These are phyloP conservation scores for Trametes sanguinea DNA, from an alignment of 768 basidiomycete genomes.

Conservation along the genomic window DNA sequence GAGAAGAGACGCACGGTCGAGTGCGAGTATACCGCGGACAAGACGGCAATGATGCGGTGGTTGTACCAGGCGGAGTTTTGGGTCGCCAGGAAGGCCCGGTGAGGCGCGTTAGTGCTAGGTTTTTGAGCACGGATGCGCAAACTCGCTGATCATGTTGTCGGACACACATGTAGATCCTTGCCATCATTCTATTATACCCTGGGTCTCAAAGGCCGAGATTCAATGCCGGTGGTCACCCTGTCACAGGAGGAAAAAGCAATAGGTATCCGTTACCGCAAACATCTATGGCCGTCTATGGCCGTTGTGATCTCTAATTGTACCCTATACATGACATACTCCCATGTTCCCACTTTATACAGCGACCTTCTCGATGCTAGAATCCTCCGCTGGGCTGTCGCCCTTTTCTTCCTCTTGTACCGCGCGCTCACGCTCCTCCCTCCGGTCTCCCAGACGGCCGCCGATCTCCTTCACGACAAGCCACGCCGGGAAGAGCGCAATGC, in stretches of 20 bases:
- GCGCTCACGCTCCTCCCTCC: slow-evolving; percentile 10
- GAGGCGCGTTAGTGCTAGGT: neutral
- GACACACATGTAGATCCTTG: too few species aligned
- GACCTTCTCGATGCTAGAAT: slow-evolving; percentile 9
- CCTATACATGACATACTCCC: neutral
- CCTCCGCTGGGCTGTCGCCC: neutral
- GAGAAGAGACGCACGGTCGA: slow-evolving; percentile 46
- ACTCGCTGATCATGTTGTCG: too few species aligned
- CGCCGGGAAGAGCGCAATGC: slow-evolving; percentile 10
- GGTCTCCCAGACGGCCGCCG: slow-evolving; percentile 3
- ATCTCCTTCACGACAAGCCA: slow-evolving; percentile 12
- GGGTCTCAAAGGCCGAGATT: too few species aligned
- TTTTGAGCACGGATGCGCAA: too few species aligned
- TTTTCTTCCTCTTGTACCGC: neutral
- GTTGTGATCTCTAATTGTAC: neutral
- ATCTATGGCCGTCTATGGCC: neutral
- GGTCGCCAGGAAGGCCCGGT: slow-evolving; percentile 48
- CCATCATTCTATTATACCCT: too few species aligned
- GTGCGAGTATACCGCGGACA: slow-evolving; percentile 67
- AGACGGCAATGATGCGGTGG: slow-evolving; percentile 70
- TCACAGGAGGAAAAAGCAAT: too few species aligned
- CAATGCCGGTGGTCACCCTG: too few species aligned
- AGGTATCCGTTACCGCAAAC: too few species aligned
- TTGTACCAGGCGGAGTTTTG: slow-evolving; percentile 69
- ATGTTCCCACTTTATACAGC: neutral